Evolutionary conservation across 768 basidiomycete species (phyloP), one percentile per base, ranked within the genome.

Genomic region (Leccinum subtestaceum): DNA sequence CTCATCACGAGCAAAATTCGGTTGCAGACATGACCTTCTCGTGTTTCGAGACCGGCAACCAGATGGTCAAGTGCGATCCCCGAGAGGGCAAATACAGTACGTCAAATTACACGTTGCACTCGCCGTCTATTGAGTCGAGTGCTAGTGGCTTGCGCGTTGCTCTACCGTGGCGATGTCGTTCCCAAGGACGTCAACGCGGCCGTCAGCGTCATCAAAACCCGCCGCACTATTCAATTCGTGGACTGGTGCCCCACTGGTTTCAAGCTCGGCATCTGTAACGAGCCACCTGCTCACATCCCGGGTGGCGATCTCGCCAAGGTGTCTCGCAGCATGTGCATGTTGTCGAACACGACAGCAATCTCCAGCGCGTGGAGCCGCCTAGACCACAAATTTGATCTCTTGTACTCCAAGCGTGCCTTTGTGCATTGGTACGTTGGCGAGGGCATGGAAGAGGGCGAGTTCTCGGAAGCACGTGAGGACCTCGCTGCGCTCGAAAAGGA

Each of bases 401-500:
- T 90, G 43, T 89, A 89, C 78, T 87, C 87, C 74, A 73, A 86
- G 80, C 80, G 84, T 64, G 77, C 75, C 23, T 75, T 82, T 63
- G 78, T 80, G 9, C 79, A 82, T 71, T 81, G 82, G 84, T 84
- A 91, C 73, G 87, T 88, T 60, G 85, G 87, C 60, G 86, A 89
- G 73, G 86, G 87, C 70, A 89, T 89, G 86, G 85, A 89, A 72
- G 86, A 89, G 84, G 96, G 96, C 73, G 96, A 99, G 79, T 98
- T 98, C 80, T 95, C 93, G 19, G 96, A 98, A 80, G 96, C 96
- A 19, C 90, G 96, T 60, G 97, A 99, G 78, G 96, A 99, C 74
- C 88, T 99, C 58, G 97, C 96, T n/a, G 96, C 96, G n/a, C 86
- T 99, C 56, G 96, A 98, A 82, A 97, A 94, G 76, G 93, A 94